Conservation (phyloP, 202 grass and related monocot genomes). For the Setaria italica region DNA sequence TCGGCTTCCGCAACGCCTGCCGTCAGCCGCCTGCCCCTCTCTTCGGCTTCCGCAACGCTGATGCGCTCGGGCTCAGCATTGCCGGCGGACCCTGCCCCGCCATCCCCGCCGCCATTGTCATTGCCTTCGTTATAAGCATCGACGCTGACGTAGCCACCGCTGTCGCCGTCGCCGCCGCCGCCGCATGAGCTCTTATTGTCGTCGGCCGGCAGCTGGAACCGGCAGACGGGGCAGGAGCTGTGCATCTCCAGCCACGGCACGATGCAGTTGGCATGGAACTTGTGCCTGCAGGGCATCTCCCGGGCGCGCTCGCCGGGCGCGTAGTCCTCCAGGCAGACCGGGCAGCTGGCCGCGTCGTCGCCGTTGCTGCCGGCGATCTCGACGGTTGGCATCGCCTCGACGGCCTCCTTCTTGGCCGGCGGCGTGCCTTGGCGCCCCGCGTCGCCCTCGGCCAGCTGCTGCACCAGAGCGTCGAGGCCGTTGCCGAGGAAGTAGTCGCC, state of each 20-base stretch:
- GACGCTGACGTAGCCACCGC: background rate
- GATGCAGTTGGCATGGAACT: constrained; percentile 72
- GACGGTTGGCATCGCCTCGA: constrained; percentile 65
- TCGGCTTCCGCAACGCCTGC: too few relatives aligned
- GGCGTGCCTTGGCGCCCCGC: constrained; percentile 52
- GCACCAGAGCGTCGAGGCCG: constrained; percentile 56
- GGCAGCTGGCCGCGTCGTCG: constrained; percentile 47
- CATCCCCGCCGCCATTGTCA: constrained; percentile 27
- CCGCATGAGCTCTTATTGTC: constrained; percentile 53
- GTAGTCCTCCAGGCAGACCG: constrained; percentile 78
- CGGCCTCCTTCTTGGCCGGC: constrained; percentile 60
- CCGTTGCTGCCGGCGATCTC: constrained; percentile 27
- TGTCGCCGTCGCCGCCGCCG: constrained; percentile 1
- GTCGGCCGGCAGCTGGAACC: constrained; percentile 64
- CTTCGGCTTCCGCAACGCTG: background rate
- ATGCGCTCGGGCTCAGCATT: constrained; percentile 4
- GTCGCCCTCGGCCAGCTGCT: constrained; percentile 60
- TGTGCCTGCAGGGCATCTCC: constrained; percentile 82
- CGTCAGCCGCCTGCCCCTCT: constrained; percentile 42
- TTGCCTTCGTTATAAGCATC: constrained; percentile 15
- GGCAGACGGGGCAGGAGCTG: constrained; percentile 78
- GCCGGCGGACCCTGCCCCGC: background rate
- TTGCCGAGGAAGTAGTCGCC: constrained; percentile 68
- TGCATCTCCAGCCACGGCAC: constrained; percentile 80
- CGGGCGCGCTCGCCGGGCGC: constrained; percentile 54